Percentiles rank a stretch among this genome's conserved stretches.
These are phyloP conservation scores for Aspergillus leporis DNA, from an alignment of 495 filamentous ascomycete genomes.

Conservation along the genomic window DNA sequence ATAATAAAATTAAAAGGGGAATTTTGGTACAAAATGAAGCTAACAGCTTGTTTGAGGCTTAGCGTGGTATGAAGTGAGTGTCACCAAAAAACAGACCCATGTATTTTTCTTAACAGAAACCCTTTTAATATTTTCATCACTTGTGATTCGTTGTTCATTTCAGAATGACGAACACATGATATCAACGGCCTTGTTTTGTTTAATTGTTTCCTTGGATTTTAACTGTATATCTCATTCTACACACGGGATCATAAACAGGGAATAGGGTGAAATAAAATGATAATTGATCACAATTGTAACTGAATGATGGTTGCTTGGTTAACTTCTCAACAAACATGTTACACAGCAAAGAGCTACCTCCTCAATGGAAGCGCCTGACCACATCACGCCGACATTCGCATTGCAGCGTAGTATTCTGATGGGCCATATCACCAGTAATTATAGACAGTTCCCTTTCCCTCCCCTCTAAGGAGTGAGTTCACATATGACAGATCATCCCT, in stretches of 20 bases:
- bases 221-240: not conserved
- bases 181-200: slow-evolving; percentile 1
- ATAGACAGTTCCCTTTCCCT: not conserved
- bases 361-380: not conserved
- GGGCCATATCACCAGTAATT: not conserved
- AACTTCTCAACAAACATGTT: too few species aligned
- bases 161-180: not conserved
- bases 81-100: slow-evolving; percentile 17
- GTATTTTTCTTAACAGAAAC: not conserved
- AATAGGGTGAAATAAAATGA: too few species aligned
- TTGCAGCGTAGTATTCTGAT: not conserved
- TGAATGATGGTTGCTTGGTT: too few species aligned
- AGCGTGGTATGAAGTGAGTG: not conserved
- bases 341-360: not conserved
- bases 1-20: slow-evolving; percentile 6
- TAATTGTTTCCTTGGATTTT: not conserved
- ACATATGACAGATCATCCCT: not conserved
- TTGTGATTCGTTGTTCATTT: not conserved
- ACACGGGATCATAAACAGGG: not conserved
- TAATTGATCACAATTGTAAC: too few species aligned
- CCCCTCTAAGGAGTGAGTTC: not conserved
- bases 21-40: not conserved
- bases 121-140: not conserved
- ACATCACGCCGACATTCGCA: not conserved
- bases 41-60: slow-evolving; percentile 5